Percentiles rank a stretch among this genome's conserved stretches.
These are phyloP conservation scores for Penicillium sp. DNA, from an alignment of 2,329 filamentous ascomycete species.

Conservation along the genomic window DNA sequence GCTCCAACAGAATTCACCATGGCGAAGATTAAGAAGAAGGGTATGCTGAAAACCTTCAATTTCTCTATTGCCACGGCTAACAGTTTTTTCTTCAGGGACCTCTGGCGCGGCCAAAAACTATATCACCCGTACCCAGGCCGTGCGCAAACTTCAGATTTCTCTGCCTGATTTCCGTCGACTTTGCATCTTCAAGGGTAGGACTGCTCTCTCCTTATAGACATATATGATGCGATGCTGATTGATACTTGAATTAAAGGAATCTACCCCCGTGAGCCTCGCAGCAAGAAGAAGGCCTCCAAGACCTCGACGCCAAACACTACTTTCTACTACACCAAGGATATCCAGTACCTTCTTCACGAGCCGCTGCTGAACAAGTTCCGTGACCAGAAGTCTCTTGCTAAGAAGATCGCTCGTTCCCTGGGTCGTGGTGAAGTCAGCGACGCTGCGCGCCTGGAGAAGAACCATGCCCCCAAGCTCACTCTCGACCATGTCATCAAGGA, in stretches of 20 bases:
- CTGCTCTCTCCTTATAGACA: neutral
- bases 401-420: slow-evolving; percentile 93
- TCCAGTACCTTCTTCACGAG: slow-evolving; percentile 97
- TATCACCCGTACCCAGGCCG: slow-evolving; percentile 93
- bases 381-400: slow-evolving; percentile 93
- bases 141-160: slow-evolving; percentile 96
- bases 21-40: slow-evolving; percentile 88
- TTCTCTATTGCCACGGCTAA: slow-evolving; percentile 14
- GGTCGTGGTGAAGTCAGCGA: slow-evolving; percentile 88
- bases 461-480: slow-evolving; percentile 82
- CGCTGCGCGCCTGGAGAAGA: slow-evolving; percentile 86
- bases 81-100: slow-evolving; percentile 55
- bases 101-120: slow-evolving; percentile 96
- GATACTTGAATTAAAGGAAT: slow-evolving; percentile 57
- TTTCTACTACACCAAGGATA: slow-evolving; percentile 91
- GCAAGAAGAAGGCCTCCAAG: slow-evolving; percentile 95
- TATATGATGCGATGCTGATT: slow-evolving; percentile 14
- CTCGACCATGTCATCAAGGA: slow-evolving; percentile 97
- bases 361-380: slow-evolving; percentile 91
- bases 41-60: slow-evolving; percentile 38
- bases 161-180: slow-evolving; percentile 95
- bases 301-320: slow-evolving; percentile 87
- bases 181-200: slow-evolving; percentile 91
- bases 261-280: slow-evolving; percentile 94
- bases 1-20: slow-evolving; percentile 45